Evolutionary conservation across 371 early-diverging fungal genomes (phyloP), one percentile per base, ranked within the genome.

Genomic region (Rhizopus delemar): DNA sequence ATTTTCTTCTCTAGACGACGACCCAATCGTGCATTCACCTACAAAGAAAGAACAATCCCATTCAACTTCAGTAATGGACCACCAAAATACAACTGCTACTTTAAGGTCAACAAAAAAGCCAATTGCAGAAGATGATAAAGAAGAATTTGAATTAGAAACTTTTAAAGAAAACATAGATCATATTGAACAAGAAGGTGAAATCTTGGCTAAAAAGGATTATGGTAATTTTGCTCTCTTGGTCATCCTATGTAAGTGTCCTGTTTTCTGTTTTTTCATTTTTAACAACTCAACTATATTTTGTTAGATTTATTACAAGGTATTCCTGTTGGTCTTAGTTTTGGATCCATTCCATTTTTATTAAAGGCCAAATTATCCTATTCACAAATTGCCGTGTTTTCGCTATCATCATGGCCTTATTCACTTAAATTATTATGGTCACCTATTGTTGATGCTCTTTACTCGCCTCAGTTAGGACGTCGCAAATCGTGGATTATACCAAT

Each of bases 401-500:
- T 98, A 50, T 91, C 95, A 1, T 87, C 90, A 4, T 98, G 96
- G 82, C 99, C 99, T 3, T 98, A 98, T 62, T 88, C 87, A 29
- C 81, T 93, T 51, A 93, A 90, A 77, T 85, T 98, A 13, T 75
- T 97, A 31, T 98, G 97, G 97, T 96, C 96, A 6, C 97, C 97
- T 7, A 90, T 98, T 31, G 96, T 98, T 9, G 98, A 98, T 66
- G 88, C 94, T 2, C 66, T 90, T 33, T 98, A 90, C 59, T 82
- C 84, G 51, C 85, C 88, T 53, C 73, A 69, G 28, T 62, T 98
- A 45, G 98, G 98, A 5, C 82, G 98, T 9, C 76, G 99, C 55
- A 98, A 97, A 72, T 90, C 93, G 29, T 98, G 99, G 99, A 97
- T 98, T 53, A 86, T 97, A n/a, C 99, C 99, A 8, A 96, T 97